These are phyloP conservation scores for Trypanosoma melophagium DNA, from an alignment of 208 protist species.

Conservation along the genomic window DNA sequence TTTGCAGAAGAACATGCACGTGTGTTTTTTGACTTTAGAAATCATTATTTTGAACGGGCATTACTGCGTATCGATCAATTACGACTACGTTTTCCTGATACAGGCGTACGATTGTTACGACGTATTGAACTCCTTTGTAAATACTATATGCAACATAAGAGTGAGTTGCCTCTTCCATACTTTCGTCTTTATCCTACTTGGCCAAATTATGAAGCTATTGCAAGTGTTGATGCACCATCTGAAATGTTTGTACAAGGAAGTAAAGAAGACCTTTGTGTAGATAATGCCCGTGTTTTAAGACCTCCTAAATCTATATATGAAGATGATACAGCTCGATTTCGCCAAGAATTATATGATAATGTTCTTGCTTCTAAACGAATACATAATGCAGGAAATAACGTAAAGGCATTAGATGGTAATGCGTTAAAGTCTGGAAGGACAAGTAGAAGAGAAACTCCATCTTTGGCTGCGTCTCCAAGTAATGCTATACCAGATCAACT, in stretches of 20 bases:
- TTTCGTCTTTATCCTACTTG: slow-evolving; percentile 58
- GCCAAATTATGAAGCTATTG: slow-evolving; percentile 67
- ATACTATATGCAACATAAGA: slow-evolving; percentile 44
- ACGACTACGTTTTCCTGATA: slow-evolving; percentile 14
- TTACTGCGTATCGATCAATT: slow-evolving; percentile 41
- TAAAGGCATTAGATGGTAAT: background rate
- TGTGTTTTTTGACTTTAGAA: slow-evolving; percentile 72
- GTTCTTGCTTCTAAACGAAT: slow-evolving; percentile 25
- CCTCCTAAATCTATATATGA: slow-evolving; percentile 23
- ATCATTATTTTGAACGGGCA: slow-evolving; percentile 66
- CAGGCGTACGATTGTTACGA: slow-evolving; percentile 33
- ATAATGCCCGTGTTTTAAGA: slow-evolving; percentile 25
- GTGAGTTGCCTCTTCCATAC: slow-evolving; percentile 62
- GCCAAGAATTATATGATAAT: slow-evolving; percentile 76
- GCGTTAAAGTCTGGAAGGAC: background rate
- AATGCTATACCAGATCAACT: background rate
- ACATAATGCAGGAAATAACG: background rate
- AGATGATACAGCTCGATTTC: slow-evolving; percentile 63
- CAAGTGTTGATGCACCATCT: background rate
- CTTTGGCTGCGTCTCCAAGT: background rate
- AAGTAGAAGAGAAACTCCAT: background rate
- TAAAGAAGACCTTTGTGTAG: slow-evolving; percentile 9
- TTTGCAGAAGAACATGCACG: slow-evolving; percentile 74
- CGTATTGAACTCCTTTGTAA: slow-evolving; percentile 68
- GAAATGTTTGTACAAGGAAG: background rate